Evolutionary conservation across 2,329 filamentous ascomycete genomes (phyloP), one percentile per base, ranked within the genome.

Genomic region (Arachnopeziza araneosa): DNA sequence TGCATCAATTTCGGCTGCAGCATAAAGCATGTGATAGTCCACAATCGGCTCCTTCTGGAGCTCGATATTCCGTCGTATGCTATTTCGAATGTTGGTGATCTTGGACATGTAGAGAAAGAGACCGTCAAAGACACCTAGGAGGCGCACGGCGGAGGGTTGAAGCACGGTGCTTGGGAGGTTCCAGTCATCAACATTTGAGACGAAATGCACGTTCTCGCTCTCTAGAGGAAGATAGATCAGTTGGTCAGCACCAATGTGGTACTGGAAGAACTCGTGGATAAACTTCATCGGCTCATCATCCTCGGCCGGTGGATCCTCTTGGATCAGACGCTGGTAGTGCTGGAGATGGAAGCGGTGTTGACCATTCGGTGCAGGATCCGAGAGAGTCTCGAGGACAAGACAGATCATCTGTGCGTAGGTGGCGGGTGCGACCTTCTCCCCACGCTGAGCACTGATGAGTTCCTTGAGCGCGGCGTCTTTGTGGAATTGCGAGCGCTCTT

Each of bases 111-210:
- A 87, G 36, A 83, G 81, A 70, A 96, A 92, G 1, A 96, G 78
- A 1, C 90, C 90, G 68, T 96, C 91, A 50, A 89, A 85, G 24
- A 96, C 87, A 23, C 92, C 92, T 6, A 96, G 79, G 4, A 96
- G 79, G n/a, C 83, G 79, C 12, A 68, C 68, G 19, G 68, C 62
- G 10, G 63, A 65, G 17, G 65, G 66, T 60, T 68, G 66, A 44
- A 69, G 58, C 24, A 67, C 62, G 26, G 60, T 67, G 36, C 58
- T 51, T 7, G 67, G 63, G 19, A 70, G 56, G 32, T 69, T 66
- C 66, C 65, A 68, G n/a, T 68, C 65, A 36, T 68, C 60, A 6
- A 55, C 55, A 7, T 59, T 56, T 10, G 67, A 58, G 24, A 66
- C 52, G 21, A 65, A 57, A 23, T 65, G n/a, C 75, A 69, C 8